These are phyloP conservation scores for Metschnikowia reukaufii DNA, from an alignment of 805 yeast genomes.

Conservation along the genomic window DNA sequence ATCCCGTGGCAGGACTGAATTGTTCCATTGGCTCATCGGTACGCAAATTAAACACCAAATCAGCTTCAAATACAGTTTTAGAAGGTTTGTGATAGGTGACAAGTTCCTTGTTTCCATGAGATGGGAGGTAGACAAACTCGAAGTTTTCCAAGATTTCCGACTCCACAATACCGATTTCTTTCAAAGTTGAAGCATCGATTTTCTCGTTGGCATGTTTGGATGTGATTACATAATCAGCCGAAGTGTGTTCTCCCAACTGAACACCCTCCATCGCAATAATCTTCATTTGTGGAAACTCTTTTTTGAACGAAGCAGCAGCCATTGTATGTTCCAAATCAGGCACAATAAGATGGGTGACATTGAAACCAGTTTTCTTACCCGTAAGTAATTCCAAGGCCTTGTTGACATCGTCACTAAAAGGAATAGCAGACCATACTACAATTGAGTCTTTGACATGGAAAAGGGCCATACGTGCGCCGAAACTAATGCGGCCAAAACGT, in stretches of 20 bases:
- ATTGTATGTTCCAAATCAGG: constrained; percentile 68
- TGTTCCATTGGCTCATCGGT: constrained; percentile 46
- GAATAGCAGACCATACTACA: constrained; percentile 58
- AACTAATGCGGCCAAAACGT: constrained; percentile 31
- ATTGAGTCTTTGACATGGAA: constrained; percentile 28
- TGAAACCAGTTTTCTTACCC: constrained; percentile 29
- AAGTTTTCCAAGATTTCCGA: constrained; percentile 41
- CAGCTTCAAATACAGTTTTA: constrained; percentile 57
- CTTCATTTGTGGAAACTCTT: constrained; percentile 48
- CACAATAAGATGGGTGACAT: constrained; percentile 52
- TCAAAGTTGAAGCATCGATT: constrained; percentile 24
- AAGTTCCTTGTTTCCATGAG: constrained; percentile 59
- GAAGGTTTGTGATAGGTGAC: constrained; percentile 48
- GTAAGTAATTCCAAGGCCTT: constrained; percentile 37
- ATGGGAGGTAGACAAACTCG: constrained; percentile 57
- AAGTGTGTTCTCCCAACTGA: constrained; percentile 26
- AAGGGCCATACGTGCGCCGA: constrained; percentile 45
- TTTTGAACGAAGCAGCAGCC: constrained; percentile 56
- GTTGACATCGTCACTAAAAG: constrained; percentile 48
- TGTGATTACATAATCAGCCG: constrained; percentile 44
- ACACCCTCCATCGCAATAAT: constrained; percentile 53
- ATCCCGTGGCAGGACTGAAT: constrained; percentile 46
- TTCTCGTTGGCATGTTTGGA: constrained; percentile 36
- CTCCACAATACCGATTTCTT: constrained; percentile 37
- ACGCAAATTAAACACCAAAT: constrained; percentile 54